A percentile compares a stretch with the other conserved stretches of the same genome.
Conservation (phyloP, 805 yeast species). For the Saccharomycopsis sp. region DNA sequence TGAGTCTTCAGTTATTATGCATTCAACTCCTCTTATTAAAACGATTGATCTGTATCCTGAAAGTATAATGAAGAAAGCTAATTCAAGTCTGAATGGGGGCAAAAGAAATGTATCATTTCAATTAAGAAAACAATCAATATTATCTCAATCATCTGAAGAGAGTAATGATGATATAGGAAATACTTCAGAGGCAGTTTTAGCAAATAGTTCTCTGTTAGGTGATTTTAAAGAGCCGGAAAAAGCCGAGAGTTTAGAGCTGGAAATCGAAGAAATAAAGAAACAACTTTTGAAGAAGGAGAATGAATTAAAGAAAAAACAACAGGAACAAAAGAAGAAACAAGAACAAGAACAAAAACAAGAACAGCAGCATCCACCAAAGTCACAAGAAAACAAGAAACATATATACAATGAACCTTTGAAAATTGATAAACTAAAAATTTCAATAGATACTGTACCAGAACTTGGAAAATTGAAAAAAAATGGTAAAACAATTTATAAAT, state of each 20-base stretch:
- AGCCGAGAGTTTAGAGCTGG: neutral
- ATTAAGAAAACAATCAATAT: neutral
- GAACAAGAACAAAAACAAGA: neutral
- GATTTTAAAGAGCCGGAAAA: neutral
- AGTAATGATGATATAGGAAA: too few relatives aligned
- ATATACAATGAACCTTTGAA: neutral
- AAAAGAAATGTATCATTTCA: slow-evolving; percentile 15
- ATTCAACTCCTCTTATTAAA: slow-evolving; percentile 7
- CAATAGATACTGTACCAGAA: slow-evolving; percentile 6
- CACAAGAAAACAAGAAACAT: too few relatives aligned
- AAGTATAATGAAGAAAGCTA: slow-evolving; percentile 7
- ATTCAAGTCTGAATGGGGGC: neutral
- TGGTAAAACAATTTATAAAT: slow-evolving; percentile 5
- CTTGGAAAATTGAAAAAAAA: slow-evolving; percentile 1
- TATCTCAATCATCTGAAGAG: neutral
- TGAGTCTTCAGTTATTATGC: neutral
- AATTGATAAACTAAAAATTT: neutral
- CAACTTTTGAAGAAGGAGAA: neutral
- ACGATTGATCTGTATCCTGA: slow-evolving; percentile 2
- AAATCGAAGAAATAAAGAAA: neutral
- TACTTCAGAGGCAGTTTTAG: too few relatives aligned
- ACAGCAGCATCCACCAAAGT: too few relatives aligned
- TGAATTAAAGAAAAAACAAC: neutral
- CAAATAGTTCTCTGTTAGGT: neutral
- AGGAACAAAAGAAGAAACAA: neutral